These are phyloP conservation scores for Trichophyton benhamiae DNA, from an alignment of 2,329 filamentous ascomycete species.

Conservation along the genomic window DNA sequence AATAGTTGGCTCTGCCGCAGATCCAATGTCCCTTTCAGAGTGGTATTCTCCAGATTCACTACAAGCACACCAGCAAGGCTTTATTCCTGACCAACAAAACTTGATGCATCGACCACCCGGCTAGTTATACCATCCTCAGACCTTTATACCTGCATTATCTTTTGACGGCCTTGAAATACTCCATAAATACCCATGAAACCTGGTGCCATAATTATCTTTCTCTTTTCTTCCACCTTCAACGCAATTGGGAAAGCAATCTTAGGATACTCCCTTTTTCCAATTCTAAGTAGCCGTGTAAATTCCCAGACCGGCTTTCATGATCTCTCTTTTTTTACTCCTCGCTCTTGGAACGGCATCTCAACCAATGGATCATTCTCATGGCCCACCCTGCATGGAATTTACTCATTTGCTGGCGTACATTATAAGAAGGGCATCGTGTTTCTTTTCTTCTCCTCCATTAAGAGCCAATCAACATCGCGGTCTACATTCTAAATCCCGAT, in stretches of 20 bases:
- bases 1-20: constrained; percentile 4
- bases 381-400: constrained; percentile 1
- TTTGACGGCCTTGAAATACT: constrained; percentile 1
- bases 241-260: background rate
- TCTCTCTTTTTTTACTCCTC: constrained; percentile 7
- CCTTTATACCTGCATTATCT: background rate
- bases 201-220: background rate
- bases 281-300: background rate
- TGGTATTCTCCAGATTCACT: constrained; percentile 8
- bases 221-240: background rate
- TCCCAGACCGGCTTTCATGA: background rate
- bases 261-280: background rate
- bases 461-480: background rate
- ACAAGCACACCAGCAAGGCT: constrained; percentile 7
- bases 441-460: background rate
- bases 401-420: constrained; percentile 12
- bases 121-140: background rate
- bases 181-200: background rate
- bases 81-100: background rate
- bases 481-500: background rate
- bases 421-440: constrained; percentile 9
- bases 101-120: background rate
- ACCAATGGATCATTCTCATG: background rate
- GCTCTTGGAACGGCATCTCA: background rate
- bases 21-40: constrained; percentile 5